phyloP scores from a whole-genome alignment of 352 stramenopile genomes.

The Pythium dissotocum region DNA sequence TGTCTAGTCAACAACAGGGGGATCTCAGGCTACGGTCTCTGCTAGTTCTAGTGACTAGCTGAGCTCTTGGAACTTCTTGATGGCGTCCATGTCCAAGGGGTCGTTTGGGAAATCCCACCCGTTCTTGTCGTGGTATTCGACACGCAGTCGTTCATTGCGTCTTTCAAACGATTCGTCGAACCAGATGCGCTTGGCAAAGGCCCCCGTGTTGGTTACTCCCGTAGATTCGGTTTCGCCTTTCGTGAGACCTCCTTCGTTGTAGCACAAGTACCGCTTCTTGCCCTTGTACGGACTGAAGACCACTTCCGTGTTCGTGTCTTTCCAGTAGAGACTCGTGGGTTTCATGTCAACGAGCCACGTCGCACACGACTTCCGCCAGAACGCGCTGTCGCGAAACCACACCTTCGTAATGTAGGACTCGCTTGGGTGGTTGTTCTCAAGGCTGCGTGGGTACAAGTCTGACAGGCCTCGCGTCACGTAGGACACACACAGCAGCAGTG shows the following conservation, averaged over 20 bases:
- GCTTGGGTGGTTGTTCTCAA: neutral
- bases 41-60: neutral
- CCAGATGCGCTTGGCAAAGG: neutral
- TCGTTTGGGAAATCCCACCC: neutral
- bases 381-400: neutral
- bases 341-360: neutral
- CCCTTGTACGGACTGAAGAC: neutral
- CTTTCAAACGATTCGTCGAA: neutral
- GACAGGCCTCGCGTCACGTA: slow-evolving; percentile 12
- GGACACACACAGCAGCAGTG: slow-evolving; percentile 13
- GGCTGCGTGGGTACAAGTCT: neutral
- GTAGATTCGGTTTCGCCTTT: no score
- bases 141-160: neutral
- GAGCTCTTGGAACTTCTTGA: slow-evolving; percentile 9
- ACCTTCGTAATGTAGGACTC: neutral
- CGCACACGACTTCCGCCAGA: slow-evolving; percentile 15
- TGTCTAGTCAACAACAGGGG: no score
- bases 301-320: neutral
- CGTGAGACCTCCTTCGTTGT: neutral
- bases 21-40: neutral
- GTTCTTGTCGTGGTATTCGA: slow-evolving; percentile 13
- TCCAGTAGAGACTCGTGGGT: neutral
- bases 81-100: neutral
- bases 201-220: no score
- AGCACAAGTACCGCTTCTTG: slow-evolving; percentile 6